Base-by-base conservation (phyloP, 225 moss, liverwort and hornwort genomes). In the Rhytidiadelphus loreus region DNA sequence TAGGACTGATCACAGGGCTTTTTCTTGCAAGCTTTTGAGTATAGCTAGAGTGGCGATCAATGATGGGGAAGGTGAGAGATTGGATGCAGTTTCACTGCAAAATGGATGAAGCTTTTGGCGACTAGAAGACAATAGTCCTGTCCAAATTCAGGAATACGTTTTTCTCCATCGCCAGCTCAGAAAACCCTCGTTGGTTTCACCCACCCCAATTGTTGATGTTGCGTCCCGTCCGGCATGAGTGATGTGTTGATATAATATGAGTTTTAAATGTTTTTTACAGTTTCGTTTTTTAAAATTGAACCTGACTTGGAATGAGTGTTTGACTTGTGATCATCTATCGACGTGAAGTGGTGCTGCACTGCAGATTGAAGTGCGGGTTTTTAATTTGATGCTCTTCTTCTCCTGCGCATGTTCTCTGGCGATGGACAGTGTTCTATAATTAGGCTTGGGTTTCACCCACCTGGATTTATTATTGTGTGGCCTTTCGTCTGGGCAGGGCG, bases 1-100 rank as follows among this genome's bases (percentile, higher is more conserved):
- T 2, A 7, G 33, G n/a, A n/a, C 1, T n/a, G 55, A 55, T n/a
- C 3, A 16, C 3, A 16, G 0, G 7, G 4, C 16, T 28, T 39
- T 13, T 78, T 18, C 26, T 28, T 5, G 39, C 39, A 58, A 58
- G 41, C 18, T 55, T 53, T 55, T 55, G 77, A 55, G 55, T 35
- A 23, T 23, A 35, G 20, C 20, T 14, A 17, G 39, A n/a, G 17
- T 17, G 57, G 10, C 3, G 10, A 56, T 26, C 57, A 39, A 16
- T 15, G 53, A 23, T 23, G 13, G 26, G 24, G 16, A n/a, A 25
- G 26, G 16, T 15, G 37, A 37, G 55, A 55, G n/a, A 77, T n/a
- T 28, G 28, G 19, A 39, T 7, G 17, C 11, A n/a, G 8, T 57
- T 28, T 39, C 78, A 57, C 56, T 78, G n/a, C 78, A 0, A n/a